Evolutionary conservation across 1,139 yeast genomes (phyloP), one percentile per base, ranked within the genome.

Genomic region (Zhuliangozyma parablackwelliae): DNA sequence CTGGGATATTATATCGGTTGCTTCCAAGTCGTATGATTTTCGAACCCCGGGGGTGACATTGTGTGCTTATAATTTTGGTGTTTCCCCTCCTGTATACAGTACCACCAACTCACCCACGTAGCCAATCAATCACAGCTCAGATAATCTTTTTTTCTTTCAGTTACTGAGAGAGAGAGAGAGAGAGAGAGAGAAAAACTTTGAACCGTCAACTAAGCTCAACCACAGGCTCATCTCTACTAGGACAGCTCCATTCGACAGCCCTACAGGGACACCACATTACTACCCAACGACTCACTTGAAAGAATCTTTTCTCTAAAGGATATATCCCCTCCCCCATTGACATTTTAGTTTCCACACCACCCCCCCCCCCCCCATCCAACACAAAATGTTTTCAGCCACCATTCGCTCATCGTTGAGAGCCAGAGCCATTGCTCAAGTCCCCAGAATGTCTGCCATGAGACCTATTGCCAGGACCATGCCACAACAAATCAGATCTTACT

Each of bases 321-420:
- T 16, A 3, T 4, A 16, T 16, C 16, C 4, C 16, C 4, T n/a
- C n/a, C 16, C 16, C 16, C 16, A 16, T 16, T 16, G 16, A 16
- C 16, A 16, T 20, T 28, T 26, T 9, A 7, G 24, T 23, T 7
- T 23, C 24, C 24, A 7, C 6, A 2, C 24, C 24, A 9, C 29
- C 24, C 24, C 7, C 32, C 12, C 12, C 25, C 26, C 26, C 6
- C 16, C 32, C 25, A 21, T 16, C 27, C 23, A 11, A 21, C n/a
- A 33, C 31, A 36, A 36, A 35, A 73, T 74, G 80, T 64, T 73
- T 52, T 57, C 78, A 45, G 60, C 75, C 47, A 57, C 76, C 45
- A 56, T 76, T 58, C 80, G 80, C 69, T 63, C 76, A 49, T 71
- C 75, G 50, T 60, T 74, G 50, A 75, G 76, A 68, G 64, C 72